Evolutionary conservation across 208 protist genomes (phyloP).

Genomic region (Leishmania lainsoni): DNA sequence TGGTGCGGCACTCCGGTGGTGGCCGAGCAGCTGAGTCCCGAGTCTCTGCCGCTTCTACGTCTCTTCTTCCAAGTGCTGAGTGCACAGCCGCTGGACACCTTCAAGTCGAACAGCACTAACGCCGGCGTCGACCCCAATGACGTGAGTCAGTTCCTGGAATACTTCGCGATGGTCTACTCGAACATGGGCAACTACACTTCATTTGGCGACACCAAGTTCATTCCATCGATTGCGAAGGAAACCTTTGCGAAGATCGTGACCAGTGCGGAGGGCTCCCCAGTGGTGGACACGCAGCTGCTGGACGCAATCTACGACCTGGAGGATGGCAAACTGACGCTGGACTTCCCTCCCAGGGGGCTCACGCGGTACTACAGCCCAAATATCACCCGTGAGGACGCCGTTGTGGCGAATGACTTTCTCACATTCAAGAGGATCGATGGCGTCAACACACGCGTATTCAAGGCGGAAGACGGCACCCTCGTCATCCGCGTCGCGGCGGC

Average conservation of each 20-base stretch:
- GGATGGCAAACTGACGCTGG: slow-evolving; percentile 53
- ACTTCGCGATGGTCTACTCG: slow-evolving; percentile 78
- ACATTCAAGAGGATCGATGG: slow-evolving; percentile 50
- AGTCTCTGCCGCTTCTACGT: slow-evolving; percentile 63
- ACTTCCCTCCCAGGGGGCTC: slow-evolving; percentile 71
- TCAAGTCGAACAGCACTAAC: slow-evolving; percentile 19
- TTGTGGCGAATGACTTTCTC: slow-evolving; percentile 78
- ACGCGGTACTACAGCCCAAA: slow-evolving; percentile 85
- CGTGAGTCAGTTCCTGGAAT: slow-evolving; percentile 67
- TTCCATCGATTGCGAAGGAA: slow-evolving; percentile 64
- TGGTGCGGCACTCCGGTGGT: slow-evolving; percentile 60
- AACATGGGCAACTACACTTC: slow-evolving; percentile 95
- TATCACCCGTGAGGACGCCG: slow-evolving; percentile 77
- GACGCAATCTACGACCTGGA: slow-evolving; percentile 72
- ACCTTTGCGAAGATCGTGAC: slow-evolving; percentile 58
- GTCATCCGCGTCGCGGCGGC: slow-evolving; percentile 59
- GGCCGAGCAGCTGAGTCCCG: slow-evolving; percentile 57
- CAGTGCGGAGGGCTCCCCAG: slow-evolving; percentile 14
- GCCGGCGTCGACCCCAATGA: slow-evolving; percentile 51
- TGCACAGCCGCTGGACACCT: slow-evolving; percentile 19
- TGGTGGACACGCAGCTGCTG: slow-evolving; percentile 36
- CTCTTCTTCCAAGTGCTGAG: slow-evolving; percentile 52
- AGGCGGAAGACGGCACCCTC: slow-evolving; percentile 46
- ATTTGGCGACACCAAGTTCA: slow-evolving; percentile 95
- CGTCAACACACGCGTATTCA: slow-evolving; percentile 88